phyloP scores from a whole-genome alignment of 2,329 filamentous ascomycete species.

The Colletotrichum paranaense region DNA sequence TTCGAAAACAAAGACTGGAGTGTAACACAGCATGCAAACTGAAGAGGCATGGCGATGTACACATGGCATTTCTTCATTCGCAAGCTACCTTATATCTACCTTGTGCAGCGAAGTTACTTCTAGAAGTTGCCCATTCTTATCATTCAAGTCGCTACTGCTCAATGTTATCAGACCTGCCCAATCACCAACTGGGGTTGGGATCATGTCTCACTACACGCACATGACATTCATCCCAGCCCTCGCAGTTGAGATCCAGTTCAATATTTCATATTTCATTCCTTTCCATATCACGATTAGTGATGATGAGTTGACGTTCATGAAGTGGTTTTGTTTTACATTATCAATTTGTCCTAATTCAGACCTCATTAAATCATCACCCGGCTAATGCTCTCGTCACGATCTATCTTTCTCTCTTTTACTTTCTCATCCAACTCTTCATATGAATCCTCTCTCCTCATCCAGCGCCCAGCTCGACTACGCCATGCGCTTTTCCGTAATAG shows the following conservation, averaged over 20 bases:
- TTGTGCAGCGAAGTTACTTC: neutral
- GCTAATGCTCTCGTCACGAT: neutral
- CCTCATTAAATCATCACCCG: neutral
- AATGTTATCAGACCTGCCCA: neutral
- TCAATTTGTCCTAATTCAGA: neutral
- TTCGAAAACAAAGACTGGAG: too few relatives aligned
- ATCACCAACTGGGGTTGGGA: neutral
- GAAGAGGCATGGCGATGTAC: too few relatives aligned
- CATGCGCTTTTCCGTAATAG: conserved; percentile 70
- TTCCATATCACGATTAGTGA: neutral
- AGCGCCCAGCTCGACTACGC: neutral
- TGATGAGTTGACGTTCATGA: neutral
- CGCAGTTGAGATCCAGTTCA: neutral
- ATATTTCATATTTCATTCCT: too few relatives aligned
- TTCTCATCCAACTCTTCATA: neutral
- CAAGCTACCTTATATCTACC: too few relatives aligned
- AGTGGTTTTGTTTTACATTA: neutral
- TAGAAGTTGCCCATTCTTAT: too few relatives aligned
- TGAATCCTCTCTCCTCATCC: neutral
- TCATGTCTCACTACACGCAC: neutral
- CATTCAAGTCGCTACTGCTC: too few relatives aligned
- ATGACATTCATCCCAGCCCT: neutral
- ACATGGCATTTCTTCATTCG: too few relatives aligned
- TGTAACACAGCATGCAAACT: too few relatives aligned
- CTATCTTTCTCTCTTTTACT: neutral